Conservation (phyloP, 1,139 yeast genomes). For the Ogataea hybrid region DNA sequence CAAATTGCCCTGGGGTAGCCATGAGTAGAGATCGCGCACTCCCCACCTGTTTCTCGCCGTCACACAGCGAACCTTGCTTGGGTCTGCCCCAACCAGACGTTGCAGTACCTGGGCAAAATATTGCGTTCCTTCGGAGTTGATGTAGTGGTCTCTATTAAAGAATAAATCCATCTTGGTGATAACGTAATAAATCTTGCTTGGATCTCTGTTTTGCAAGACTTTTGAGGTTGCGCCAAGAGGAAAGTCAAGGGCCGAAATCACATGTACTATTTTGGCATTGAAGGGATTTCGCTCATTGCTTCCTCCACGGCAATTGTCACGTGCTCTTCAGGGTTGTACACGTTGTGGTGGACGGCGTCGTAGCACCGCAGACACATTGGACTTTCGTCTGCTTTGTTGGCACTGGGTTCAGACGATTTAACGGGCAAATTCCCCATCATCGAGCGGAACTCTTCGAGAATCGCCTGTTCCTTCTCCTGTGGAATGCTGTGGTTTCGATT, state of each 20-base stretch:
- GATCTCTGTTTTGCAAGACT: slow-evolving; percentile 38
- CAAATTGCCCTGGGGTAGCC: slow-evolving; percentile 41
- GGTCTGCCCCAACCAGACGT: slow-evolving; percentile 40
- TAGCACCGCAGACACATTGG: slow-evolving; percentile 53
- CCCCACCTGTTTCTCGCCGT: slow-evolving; percentile 58
- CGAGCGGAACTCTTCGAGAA: background rate
- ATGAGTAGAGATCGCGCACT: slow-evolving; percentile 34
- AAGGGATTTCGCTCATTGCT: slow-evolving; percentile 46
- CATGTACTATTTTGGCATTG: slow-evolving; percentile 52
- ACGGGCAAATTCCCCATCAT: background rate
- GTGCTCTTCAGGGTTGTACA: slow-evolving; percentile 37
- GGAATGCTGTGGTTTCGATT: background rate
- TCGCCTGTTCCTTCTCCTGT: background rate
- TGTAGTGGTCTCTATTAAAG: slow-evolving; percentile 36
- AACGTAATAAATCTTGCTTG: slow-evolving; percentile 45
- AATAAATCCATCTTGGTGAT: slow-evolving; percentile 61
- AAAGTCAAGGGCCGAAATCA: slow-evolving; percentile 65
- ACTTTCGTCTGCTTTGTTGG: background rate
- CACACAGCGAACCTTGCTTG: slow-evolving; percentile 45
- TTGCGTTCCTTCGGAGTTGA: slow-evolving; percentile 38
- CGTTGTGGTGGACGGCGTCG: slow-evolving; percentile 45
- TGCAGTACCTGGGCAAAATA: slow-evolving; percentile 47
- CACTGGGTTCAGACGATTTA: background rate
- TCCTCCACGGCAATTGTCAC: slow-evolving; percentile 37
- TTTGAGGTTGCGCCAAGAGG: slow-evolving; percentile 55